Evolutionary conservation across 2,329 filamentous ascomycete species (phyloP).

Genomic region (Sordariomycetes sp.): DNA sequence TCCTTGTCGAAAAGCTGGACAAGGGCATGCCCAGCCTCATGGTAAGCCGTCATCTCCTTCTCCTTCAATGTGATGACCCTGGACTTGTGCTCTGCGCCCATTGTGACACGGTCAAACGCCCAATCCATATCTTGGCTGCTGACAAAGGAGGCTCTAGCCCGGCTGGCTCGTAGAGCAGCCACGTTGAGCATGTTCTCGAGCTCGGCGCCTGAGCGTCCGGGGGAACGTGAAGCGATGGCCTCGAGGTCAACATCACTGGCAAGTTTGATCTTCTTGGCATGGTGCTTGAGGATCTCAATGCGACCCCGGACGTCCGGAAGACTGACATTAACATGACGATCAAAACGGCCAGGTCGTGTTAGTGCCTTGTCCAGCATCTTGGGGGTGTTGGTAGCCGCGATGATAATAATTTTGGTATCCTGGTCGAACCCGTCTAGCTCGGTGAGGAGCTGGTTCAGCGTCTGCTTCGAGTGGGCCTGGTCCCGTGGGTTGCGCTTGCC

Average conservation of each 20-base stretch:
- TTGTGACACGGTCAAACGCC: conserved; percentile 96
- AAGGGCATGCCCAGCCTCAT: conserved; percentile 91
- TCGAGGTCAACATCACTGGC: conserved; percentile 73
- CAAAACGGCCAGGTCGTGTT: conserved; percentile 88
- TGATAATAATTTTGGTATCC: conserved; percentile 87
- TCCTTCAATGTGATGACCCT: conserved; percentile 89
- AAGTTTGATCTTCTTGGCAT: conserved; percentile 84
- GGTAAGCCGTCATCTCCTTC: conserved; percentile 91
- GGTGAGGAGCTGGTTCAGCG: conserved; percentile 91
- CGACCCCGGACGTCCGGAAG: conserved; percentile 90
- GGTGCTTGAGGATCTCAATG: conserved; percentile 85
- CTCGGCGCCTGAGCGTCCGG: conserved; percentile 90
- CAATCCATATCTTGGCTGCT: conserved; percentile 80
- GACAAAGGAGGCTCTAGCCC: conserved; percentile 69
- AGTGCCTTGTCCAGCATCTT: conserved; percentile 90
- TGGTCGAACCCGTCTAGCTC: conserved; percentile 97
- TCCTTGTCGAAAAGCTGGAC: conserved; percentile 73
- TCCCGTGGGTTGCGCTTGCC: conserved; percentile 89
- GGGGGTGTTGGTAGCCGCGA: conserved; percentile 94
- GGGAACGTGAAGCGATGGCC: conserved; percentile 75
- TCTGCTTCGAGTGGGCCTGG: conserved; percentile 93
- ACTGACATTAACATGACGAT: conserved; percentile 81
- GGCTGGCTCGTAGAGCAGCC: conserved; percentile 88
- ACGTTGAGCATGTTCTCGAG: conserved; percentile 96
- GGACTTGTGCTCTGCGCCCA: conserved; percentile 87